Percentiles rank a stretch among this genome's conserved stretches.
phyloP scores from a whole-genome alignment of 352 stramenopile species.

The Blastocystis sp. region DNA sequence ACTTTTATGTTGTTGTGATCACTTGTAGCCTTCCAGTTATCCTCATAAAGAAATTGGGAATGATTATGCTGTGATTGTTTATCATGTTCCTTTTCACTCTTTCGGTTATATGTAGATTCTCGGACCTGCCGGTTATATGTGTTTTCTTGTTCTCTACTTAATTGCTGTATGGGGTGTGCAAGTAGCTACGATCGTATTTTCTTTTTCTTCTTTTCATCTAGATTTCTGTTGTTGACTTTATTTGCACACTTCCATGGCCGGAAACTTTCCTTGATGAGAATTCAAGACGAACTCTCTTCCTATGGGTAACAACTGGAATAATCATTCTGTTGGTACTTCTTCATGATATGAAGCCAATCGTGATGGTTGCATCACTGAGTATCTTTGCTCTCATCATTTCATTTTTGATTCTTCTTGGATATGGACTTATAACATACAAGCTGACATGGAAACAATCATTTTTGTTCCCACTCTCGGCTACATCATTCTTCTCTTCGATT shows the following conservation, averaged over 20 bases:
- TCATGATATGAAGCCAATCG: conserved; percentile 21
- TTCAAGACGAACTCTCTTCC: conserved; percentile 1
- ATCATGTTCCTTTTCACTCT: not conserved
- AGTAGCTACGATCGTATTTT: not conserved
- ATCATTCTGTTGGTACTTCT: conserved; percentile 31
- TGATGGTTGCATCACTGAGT: conserved; percentile 28
- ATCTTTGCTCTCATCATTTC: conserved; percentile 54
- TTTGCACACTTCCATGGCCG: conserved; percentile 19
- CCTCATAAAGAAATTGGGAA: conserved; percentile 19
- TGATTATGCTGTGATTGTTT: conserved; percentile 33
- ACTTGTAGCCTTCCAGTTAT: conserved; percentile 28
- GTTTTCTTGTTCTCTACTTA: conserved; percentile 36
- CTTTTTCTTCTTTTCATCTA: not conserved
- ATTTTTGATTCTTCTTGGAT: conserved; percentile 26
- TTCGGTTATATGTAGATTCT: not conserved
- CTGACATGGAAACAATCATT: conserved; percentile 4
- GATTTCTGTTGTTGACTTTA: conserved; percentile 59
- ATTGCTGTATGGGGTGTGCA: conserved; percentile 47
- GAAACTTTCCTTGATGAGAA: not conserved
- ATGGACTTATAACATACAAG: conserved; percentile 31
- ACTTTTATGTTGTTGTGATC: too few species aligned
- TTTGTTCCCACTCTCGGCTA: not conserved
- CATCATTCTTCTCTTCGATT: conserved; percentile 25
- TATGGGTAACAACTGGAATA: not conserved
- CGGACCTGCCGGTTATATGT: not conserved